phyloP scores from a whole-genome alignment of 768 basidiomycete genomes.

The Lactarius tabidus region DNA sequence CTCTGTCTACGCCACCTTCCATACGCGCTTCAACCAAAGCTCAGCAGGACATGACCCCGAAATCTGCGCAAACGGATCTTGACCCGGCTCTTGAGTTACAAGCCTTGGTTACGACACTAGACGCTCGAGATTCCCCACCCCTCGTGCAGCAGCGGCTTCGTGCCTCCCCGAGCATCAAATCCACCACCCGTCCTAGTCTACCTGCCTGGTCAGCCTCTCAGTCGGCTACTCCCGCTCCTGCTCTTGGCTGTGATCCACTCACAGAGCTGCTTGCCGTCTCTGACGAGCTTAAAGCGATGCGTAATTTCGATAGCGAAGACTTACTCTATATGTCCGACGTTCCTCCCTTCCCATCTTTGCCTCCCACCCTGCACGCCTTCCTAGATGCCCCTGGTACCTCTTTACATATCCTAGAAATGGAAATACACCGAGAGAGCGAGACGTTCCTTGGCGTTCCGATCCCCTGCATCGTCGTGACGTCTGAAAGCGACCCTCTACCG shows the following conservation, averaged over 20 bases:
- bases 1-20: neutral
- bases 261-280: conserved; percentile 20
- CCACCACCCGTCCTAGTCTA: neutral
- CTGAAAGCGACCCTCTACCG: conserved; percentile 4
- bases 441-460: conserved; percentile 17
- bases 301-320: conserved; percentile 19
- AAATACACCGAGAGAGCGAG: conserved; percentile 17
- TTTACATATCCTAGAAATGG: conserved; percentile 19
- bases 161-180: conserved; percentile 22
- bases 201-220: neutral
- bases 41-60: neutral
- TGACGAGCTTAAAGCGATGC: conserved; percentile 21
- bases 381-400: conserved; percentile 10
- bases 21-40: neutral
- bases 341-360: conserved; percentile 5
- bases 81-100: conserved; percentile 12
- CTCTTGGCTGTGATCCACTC: conserved; percentile 7
- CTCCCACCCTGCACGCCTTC: conserved; percentile 20
- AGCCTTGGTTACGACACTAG: neutral
- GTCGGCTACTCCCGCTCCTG: neutral
- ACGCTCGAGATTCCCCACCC: conserved; percentile 2
- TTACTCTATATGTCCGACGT: conserved; percentile 18
- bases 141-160: neutral
- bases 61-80: neutral
- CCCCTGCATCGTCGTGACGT: conserved; percentile 22